These are phyloP conservation scores for Hericium coralloides DNA, from an alignment of 768 basidiomycete species.

Conservation along the genomic window DNA sequence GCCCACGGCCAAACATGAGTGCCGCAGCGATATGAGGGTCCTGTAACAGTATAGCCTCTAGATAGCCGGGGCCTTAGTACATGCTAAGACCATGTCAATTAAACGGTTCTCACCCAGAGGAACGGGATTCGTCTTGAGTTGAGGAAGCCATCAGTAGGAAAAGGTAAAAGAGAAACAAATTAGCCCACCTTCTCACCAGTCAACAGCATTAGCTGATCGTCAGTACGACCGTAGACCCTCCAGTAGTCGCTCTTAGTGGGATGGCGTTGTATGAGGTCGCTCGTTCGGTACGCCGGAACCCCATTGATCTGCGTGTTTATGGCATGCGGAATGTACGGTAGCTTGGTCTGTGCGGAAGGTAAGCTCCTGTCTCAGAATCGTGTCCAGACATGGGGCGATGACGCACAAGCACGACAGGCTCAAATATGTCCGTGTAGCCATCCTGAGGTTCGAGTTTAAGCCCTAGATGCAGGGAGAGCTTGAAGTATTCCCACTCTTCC, in stretches of 20 bases:
- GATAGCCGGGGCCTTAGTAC: too few relatives aligned
- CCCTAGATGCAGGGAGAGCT: conserved; percentile 14
- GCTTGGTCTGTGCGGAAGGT: too few relatives aligned
- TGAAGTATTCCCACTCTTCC: conserved; percentile 29
- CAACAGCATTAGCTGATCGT: neutral
- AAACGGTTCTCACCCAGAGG: neutral
- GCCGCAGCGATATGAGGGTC: neutral
- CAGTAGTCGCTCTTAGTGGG: neutral
- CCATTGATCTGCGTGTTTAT: neutral
- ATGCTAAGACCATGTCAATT: neutral
- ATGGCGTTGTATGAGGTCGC: neutral
- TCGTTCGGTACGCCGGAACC: neutral
- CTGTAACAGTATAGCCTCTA: neutral
- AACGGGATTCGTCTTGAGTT: conserved; percentile 1
- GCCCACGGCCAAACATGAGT: neutral
- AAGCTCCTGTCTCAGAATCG: too few relatives aligned
- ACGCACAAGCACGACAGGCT: conserved; percentile 31
- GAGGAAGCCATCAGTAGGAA: too few relatives aligned
- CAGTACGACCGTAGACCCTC: neutral
- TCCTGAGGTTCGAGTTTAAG: conserved; percentile 25
- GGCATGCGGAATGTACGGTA: too few relatives aligned
- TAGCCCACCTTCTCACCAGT: neutral
- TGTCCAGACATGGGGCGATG: too few relatives aligned
- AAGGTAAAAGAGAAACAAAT: neutral
- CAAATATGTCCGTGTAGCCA: conserved; percentile 22